Percentiles rank a stretch among this genome's conserved stretches.
phyloP scores from a whole-genome alignment of 2,329 filamentous ascomycete species.

The Xylaria arbuscula region DNA sequence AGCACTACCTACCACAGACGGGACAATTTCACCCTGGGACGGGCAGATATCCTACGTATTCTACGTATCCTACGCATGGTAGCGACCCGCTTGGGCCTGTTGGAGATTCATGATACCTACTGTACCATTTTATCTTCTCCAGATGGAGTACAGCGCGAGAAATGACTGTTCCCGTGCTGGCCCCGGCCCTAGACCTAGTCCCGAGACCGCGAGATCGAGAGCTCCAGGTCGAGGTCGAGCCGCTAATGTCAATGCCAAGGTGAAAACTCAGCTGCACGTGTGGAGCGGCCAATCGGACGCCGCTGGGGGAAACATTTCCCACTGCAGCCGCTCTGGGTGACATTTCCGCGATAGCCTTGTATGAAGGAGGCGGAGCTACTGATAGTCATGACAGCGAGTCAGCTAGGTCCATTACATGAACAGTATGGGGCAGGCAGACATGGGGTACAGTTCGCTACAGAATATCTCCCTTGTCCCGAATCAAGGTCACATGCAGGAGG shows the following conservation, averaged over 20 bases:
- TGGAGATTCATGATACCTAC: slow-evolving; percentile 18
- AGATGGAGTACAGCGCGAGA: slow-evolving; percentile 20
- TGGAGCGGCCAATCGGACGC: slow-evolving; percentile 44
- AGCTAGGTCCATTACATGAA: slow-evolving; percentile 16
- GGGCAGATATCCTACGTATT: too few relatives aligned
- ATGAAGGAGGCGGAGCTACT: slow-evolving; percentile 37
- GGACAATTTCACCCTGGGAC: neutral
- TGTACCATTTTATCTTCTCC: slow-evolving; percentile 31
- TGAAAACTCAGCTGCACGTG: slow-evolving; percentile 41
- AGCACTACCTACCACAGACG: neutral
- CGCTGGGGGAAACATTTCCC: slow-evolving; percentile 2
- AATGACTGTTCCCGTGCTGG: slow-evolving; percentile 26
- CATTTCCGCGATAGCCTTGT: slow-evolving; percentile 23
- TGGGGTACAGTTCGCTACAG: slow-evolving; percentile 27
- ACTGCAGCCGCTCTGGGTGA: slow-evolving; percentile 3
- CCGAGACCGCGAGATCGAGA: slow-evolving; percentile 38
- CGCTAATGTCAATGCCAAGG: slow-evolving; percentile 35
- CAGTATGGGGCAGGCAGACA: neutral
- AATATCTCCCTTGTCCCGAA: slow-evolving; percentile 24
- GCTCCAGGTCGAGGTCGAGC: slow-evolving; percentile 38
- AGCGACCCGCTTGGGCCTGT: slow-evolving; percentile 6
- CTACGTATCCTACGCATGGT: neutral
- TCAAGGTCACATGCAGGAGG: slow-evolving; percentile 34
- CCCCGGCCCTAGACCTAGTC: slow-evolving; percentile 29
- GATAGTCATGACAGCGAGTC: slow-evolving; percentile 38